Conservation (phyloP, 805 yeast genomes). For the Jamesozyma spencerorum region DNA sequence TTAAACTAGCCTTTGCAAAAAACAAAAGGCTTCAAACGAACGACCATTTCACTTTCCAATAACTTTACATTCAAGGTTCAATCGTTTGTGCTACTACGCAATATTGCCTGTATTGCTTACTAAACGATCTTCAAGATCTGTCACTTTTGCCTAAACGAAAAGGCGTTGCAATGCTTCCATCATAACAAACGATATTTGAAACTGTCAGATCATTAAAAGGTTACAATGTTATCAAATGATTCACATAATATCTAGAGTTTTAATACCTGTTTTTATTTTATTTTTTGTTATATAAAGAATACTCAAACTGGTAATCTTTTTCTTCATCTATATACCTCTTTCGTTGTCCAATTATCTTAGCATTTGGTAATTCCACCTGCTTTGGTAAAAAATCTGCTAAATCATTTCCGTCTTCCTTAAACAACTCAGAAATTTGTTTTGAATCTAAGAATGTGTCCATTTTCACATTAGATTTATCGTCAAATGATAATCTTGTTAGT, state of each 20-base stretch:
- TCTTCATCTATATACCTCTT: constrained; percentile 34
- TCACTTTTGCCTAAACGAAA: not conserved
- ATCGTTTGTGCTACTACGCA: no score
- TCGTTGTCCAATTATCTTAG: constrained; percentile 32
- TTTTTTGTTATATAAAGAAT: constrained; percentile 48
- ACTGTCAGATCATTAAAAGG: no score
- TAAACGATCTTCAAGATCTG: not conserved
- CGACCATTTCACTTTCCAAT: no score
- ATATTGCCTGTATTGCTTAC: no score
- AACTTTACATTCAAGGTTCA: no score
- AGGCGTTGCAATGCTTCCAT: no score
- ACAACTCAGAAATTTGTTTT: constrained; percentile 10
- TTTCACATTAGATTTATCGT: constrained; percentile 28
- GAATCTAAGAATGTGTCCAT: constrained; percentile 66
- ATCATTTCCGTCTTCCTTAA: constrained; percentile 17
- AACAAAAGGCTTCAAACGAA: no score
- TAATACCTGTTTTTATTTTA: no score
- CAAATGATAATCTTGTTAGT: constrained; percentile 32
- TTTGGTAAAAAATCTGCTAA: constrained; percentile 33
- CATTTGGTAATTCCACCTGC: constrained; percentile 26
- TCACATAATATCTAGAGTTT: no score
- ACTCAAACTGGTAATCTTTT: constrained; percentile 46
- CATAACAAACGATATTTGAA: no score
- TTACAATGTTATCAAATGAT: no score
- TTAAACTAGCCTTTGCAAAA: no score